Conservation (phyloP, 2,329 filamentous ascomycete genomes). For the Xylariomycetidae sp. region DNA sequence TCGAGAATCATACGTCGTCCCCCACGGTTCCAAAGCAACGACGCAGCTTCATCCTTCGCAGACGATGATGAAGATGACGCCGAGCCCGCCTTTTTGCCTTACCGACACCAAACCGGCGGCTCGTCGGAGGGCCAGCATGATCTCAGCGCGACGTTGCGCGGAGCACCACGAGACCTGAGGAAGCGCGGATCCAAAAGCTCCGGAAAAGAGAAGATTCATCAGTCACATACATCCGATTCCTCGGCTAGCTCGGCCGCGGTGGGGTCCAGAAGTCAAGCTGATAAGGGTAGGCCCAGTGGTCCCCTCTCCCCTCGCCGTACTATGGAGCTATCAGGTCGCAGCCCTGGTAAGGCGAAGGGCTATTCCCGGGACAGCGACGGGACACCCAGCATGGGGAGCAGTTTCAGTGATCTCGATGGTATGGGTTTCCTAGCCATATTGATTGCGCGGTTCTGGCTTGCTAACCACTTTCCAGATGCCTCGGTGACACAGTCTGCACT, state of each 20-base stretch:
- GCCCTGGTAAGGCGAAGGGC: constrained; percentile 45
- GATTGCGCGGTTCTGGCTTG: not conserved
- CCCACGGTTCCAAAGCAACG: constrained; percentile 40
- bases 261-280: constrained; percentile 8
- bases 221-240: constrained; percentile 56
- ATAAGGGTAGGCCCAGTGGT: constrained; percentile 32
- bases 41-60: constrained; percentile 31
- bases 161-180: constrained; percentile 32
- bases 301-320: constrained; percentile 55
- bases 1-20: constrained; percentile 56
- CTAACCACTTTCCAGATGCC: constrained; percentile 47
- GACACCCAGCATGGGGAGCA: constrained; percentile 76
- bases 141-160: constrained; percentile 47
- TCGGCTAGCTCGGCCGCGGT: constrained; percentile 47
- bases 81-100: constrained; percentile 50
- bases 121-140: constrained; percentile 31
- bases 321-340: constrained; percentile 51
- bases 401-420: constrained; percentile 81
- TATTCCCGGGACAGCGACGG: constrained; percentile 61
- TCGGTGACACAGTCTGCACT: constrained; percentile 76
- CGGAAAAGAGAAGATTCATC: constrained; percentile 28
- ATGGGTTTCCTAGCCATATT: constrained; percentile 16
- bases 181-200: constrained; percentile 28
- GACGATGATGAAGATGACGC: constrained; percentile 43
- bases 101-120: constrained; percentile 27